A percentile compares a stretch with the other conserved stretches of the same genome.
These are phyloP conservation scores for Alternaria sp. DNA, from an alignment of 2,329 filamentous ascomycete genomes.

Conservation along the genomic window DNA sequence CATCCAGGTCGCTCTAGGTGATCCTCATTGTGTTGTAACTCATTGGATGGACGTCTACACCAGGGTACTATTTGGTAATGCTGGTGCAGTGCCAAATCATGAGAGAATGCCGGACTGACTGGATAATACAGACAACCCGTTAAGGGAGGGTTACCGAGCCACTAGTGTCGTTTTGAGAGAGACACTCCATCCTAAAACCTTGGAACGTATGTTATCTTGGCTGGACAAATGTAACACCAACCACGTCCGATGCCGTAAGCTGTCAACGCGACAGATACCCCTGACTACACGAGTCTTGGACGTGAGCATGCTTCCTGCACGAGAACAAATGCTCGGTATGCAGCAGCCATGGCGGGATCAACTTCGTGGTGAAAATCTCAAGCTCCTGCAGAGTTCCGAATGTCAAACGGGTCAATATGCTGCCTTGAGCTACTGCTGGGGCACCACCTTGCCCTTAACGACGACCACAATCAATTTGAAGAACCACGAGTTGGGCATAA, in stretches of 20 bases:
- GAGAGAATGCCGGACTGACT: too few relatives aligned
- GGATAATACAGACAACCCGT: too few relatives aligned
- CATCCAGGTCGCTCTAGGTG: too few relatives aligned
- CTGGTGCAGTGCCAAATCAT: too few relatives aligned
- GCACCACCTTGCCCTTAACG: fast-evolving
- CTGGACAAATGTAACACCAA: not conserved
- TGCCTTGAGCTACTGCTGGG: not conserved
- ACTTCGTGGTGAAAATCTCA: fast-evolving
- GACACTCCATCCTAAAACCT: not conserved
- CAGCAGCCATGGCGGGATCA: not conserved
- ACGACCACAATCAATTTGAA: not conserved
- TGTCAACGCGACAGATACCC: fast-evolving
- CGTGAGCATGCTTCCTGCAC: not conserved
- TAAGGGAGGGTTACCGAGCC: too few relatives aligned
- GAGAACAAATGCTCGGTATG: not conserved
- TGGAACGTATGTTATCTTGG: not conserved
- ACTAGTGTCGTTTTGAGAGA: too few relatives aligned
- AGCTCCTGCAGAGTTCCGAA: not conserved
- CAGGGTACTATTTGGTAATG: too few relatives aligned
- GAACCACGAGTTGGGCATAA: fast-evolving
- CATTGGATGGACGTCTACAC: too few relatives aligned
- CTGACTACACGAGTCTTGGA: not conserved
- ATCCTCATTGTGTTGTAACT: too few relatives aligned
- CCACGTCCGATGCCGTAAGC: fast-evolving
- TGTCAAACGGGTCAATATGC: not conserved